A percentile compares a stretch with the other conserved stretches of the same genome.
Evolutionary conservation across 352 stramenopile species (phyloP).

Genomic region (Pythium guiyangense): DNA sequence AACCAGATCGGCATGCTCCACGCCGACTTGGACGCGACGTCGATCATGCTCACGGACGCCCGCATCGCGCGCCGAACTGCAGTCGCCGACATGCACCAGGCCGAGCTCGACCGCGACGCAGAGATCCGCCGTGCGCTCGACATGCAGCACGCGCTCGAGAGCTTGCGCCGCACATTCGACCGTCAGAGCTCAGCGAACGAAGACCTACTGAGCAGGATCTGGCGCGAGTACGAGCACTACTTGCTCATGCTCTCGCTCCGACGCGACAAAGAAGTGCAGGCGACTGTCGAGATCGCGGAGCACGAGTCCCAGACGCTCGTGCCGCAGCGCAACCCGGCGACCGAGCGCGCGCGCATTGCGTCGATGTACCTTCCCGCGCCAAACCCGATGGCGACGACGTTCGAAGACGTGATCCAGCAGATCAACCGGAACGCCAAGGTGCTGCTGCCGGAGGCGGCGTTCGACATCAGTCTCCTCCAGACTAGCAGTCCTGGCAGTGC

Average conservation of each 20-base stretch:
- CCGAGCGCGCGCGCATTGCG: constrained; percentile 47
- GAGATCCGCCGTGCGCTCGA: constrained; percentile 44
- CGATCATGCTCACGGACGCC: constrained; percentile 16
- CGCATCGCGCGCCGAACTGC: constrained; percentile 16
- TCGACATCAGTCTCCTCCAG: constrained; percentile 18
- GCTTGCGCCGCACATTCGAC: constrained; percentile 39
- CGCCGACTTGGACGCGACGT: constrained; percentile 40
- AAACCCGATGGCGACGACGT: constrained; percentile 18
- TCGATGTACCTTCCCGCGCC: constrained; percentile 36
- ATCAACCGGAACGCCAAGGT: constrained; percentile 45
- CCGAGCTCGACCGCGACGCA: constrained; percentile 41
- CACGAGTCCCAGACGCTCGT: constrained; percentile 53
- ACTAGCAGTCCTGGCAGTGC: background rate
- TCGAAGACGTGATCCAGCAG: constrained; percentile 48
- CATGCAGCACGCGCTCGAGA: constrained; percentile 32
- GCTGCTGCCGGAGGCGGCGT: constrained; percentile 41
- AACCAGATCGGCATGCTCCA: constrained; percentile 50
- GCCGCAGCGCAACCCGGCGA: constrained; percentile 55
- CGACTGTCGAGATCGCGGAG: constrained; percentile 35
- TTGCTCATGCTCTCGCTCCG: constrained; percentile 57
- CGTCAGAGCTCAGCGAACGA: constrained; percentile 44
- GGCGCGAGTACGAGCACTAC: constrained; percentile 54
- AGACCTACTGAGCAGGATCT: constrained; percentile 50
- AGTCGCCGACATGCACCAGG: constrained; percentile 20
- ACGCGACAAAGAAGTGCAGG: constrained; percentile 52